A percentile compares a stretch with the other conserved stretches of the same genome.
These are phyloP conservation scores for Zoysia japonica DNA, from an alignment of 176 grass and related monocot species.

Conservation along the genomic window DNA sequence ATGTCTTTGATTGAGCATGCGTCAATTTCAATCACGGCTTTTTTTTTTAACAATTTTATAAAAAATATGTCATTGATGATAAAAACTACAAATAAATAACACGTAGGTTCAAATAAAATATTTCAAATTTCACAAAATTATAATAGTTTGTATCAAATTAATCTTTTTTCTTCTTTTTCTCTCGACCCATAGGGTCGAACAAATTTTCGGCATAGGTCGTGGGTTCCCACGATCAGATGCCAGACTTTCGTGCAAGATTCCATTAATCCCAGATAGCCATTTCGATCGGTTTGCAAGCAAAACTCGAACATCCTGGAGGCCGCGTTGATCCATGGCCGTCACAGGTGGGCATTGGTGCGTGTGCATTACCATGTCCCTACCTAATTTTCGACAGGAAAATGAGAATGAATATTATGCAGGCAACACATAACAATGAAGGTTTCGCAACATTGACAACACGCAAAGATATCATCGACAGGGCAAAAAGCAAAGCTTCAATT, in stretches of 20 bases:
- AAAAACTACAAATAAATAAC: too few relatives aligned
- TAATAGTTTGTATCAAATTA: too few relatives aligned
- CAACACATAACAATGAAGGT: slow-evolving; percentile 1
- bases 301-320: neutral
- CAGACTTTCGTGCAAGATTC: neutral
- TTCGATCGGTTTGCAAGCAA: neutral
- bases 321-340: too few relatives aligned
- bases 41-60: too few relatives aligned
- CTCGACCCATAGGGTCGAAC: neutral
- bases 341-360: neutral
- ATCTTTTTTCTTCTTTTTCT: neutral
- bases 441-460: neutral
- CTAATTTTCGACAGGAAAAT: neutral
- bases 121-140: too few relatives aligned
- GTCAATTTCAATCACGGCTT: neutral
- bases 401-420: neutral
- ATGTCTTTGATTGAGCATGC: neutral
- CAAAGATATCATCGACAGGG: slow-evolving; percentile 10
- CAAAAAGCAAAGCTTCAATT: slow-evolving; percentile 33
- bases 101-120: too few relatives aligned
- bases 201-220: neutral
- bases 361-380: neutral
- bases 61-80: too few relatives aligned
- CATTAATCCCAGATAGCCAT: neutral
- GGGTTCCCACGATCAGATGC: neutral